Conservation (phyloP, 495 filamentous ascomycete genomes). For the Usnea hakonensis region DNA sequence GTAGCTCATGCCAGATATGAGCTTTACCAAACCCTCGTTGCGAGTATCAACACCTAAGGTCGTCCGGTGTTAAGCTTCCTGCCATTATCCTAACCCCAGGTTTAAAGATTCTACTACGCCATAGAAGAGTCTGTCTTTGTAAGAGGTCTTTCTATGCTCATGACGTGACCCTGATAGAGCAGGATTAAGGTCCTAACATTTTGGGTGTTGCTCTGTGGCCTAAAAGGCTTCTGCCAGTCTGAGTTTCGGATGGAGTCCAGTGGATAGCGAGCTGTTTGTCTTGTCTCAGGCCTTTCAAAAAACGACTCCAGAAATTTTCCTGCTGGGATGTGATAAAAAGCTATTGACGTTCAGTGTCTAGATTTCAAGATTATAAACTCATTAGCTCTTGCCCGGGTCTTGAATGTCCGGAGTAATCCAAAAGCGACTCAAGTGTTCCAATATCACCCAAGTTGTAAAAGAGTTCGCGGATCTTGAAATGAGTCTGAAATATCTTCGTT, state of each 20-base stretch:
- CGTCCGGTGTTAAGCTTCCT: too few relatives aligned
- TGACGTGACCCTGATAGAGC: constrained; percentile 11
- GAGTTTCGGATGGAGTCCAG: too few relatives aligned
- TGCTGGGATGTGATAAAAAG: too few relatives aligned
- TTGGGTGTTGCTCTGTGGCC: too few relatives aligned
- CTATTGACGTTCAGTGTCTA: constrained; percentile 29
- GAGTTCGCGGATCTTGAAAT: not conserved
- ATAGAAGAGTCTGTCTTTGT: not conserved
- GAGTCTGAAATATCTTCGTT: not conserved
- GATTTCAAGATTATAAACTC: constrained; percentile 23
- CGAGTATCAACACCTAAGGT: too few relatives aligned
- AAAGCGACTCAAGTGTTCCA: not conserved
- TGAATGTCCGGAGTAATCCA: not conserved
- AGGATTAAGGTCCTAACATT: too few relatives aligned
- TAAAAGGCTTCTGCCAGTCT: too few relatives aligned
- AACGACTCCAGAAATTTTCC: too few relatives aligned
- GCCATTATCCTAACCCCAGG: not conserved
- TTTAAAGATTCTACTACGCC: not conserved
- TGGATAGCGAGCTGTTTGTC: too few relatives aligned
- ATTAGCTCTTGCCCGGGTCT: not conserved
- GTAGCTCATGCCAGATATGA: not conserved
- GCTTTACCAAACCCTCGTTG: not conserved
- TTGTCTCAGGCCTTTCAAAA: too few relatives aligned
- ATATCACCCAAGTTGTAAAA: too few relatives aligned
- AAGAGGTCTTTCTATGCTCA: not conserved